Conservation (phyloP, 345 rosid species). For the Rhizophora mangle region DNA sequence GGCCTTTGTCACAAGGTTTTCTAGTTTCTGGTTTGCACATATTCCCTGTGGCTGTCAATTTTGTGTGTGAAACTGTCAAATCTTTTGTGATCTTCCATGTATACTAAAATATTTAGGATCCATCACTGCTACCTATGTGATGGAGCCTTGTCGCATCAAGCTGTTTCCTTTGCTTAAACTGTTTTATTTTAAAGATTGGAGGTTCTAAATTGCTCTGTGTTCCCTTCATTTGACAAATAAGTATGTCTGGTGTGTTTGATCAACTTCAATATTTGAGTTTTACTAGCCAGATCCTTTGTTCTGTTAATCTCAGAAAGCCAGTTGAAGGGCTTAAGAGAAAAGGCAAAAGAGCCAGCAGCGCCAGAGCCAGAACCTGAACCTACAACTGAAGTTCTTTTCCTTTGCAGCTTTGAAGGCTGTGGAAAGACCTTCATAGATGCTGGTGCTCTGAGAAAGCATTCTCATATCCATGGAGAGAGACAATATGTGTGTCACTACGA, state of each 20-base stretch:
- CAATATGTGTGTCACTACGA: conserved; percentile 75
- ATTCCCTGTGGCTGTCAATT: too few relatives aligned
- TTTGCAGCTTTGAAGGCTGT: conserved; percentile 92
- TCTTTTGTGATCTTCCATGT: too few relatives aligned
- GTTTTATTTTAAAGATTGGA: too few relatives aligned
- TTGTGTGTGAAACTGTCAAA: too few relatives aligned
- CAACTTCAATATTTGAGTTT: not conserved
- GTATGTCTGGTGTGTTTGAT: not conserved
- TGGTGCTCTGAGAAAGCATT: conserved; percentile 92
- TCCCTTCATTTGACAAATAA: not conserved
- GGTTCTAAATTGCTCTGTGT: too few relatives aligned
- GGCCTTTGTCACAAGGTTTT: too few relatives aligned
- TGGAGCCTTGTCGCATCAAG: too few relatives aligned
- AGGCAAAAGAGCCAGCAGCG: conserved; percentile 58
- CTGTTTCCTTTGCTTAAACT: too few relatives aligned
- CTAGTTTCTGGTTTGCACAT: too few relatives aligned
- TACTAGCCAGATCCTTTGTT: not conserved
- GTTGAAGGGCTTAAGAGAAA: conserved; percentile 63
- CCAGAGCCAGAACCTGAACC: conserved; percentile 94
- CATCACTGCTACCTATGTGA: too few relatives aligned
- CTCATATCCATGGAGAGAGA: conserved; percentile 94
- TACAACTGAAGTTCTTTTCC: conserved; percentile 89
- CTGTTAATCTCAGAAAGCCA: conserved; percentile 47
- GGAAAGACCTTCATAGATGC: conserved; percentile 94
- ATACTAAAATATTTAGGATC: too few relatives aligned